Conservation (phyloP, 164 flowering plant species). For the Buxus sempervirens region DNA sequence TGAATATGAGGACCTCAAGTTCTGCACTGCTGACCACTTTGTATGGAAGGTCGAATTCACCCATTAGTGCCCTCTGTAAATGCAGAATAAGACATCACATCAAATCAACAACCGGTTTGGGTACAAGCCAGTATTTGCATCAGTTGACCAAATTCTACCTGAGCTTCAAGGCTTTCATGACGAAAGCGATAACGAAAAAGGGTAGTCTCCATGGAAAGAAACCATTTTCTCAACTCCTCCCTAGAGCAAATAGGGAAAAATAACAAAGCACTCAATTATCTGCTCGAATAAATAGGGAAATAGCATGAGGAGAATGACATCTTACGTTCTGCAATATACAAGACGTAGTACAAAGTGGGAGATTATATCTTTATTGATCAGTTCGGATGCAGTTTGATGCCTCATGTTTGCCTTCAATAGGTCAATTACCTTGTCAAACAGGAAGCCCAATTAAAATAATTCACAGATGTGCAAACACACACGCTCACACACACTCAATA, state of each 20-base stretch:
- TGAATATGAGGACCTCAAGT: conserved; percentile 51
- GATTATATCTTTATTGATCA: conserved; percentile 68
- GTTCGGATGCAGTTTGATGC: conserved; percentile 52
- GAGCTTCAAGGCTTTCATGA: conserved; percentile 41
- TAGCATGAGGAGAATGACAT: neutral
- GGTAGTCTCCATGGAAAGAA: conserved; percentile 76
- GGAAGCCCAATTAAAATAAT: too few species aligned
- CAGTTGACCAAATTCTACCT: conserved; percentile 39
- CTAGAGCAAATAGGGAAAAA: conserved; percentile 22
- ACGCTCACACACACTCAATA: too few species aligned
- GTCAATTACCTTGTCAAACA: conserved; percentile 36
- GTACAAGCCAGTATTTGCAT: neutral
- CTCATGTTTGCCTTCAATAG: conserved; percentile 76
- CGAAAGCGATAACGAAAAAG: conserved; percentile 76
- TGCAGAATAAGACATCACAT: neutral
- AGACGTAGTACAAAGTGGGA: conserved; percentile 91
- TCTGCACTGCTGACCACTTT: conserved; percentile 61
- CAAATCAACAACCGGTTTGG: neutral
- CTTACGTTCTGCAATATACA: conserved; percentile 92
- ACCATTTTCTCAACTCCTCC: conserved; percentile 92
- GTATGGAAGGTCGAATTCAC: conserved; percentile 63
- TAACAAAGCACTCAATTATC: neutral
- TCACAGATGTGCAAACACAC: too few species aligned
- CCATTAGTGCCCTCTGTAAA: conserved; percentile 54
- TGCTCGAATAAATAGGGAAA: too few species aligned